Evolutionary conservation across 805 yeast genomes (phyloP).

Genomic region (Suhomyces pyralidae): DNA sequence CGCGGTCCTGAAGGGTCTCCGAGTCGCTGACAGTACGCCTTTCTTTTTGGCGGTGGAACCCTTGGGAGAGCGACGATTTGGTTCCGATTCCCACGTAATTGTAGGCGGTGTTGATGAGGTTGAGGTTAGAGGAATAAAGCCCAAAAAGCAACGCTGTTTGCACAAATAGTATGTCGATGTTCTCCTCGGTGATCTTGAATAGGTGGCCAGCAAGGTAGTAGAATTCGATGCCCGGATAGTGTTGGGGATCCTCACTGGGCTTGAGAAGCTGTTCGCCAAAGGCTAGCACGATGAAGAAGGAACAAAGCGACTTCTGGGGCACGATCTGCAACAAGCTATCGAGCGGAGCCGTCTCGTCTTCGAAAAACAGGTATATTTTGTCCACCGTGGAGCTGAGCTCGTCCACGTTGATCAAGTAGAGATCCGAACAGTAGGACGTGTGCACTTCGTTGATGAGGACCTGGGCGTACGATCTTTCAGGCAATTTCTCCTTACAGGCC

Average conservation of each 20-base stretch:
- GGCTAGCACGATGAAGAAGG: constrained; percentile 33
- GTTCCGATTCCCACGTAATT: constrained; percentile 40
- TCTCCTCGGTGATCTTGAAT: constrained; percentile 31
- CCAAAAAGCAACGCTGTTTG: constrained; percentile 35
- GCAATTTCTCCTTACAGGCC: constrained; percentile 21
- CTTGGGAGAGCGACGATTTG: constrained; percentile 35
- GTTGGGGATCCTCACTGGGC: constrained; percentile 3
- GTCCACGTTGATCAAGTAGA: constrained; percentile 29
- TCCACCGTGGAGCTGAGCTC: constrained; percentile 16
- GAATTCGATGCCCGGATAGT: constrained; percentile 32
- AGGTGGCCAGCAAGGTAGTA: constrained; percentile 31
- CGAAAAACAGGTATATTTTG: neutral
- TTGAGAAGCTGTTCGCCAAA: constrained; percentile 37
- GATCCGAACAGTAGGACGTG: constrained; percentile 32
- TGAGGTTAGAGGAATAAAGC: constrained; percentile 35
- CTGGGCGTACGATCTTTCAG: constrained; percentile 22
- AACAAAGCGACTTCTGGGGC: constrained; percentile 6
- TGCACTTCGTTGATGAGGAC: constrained; percentile 24
- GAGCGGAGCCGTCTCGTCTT: neutral
- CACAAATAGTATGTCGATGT: constrained; percentile 28
- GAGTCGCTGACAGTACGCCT: constrained; percentile 6
- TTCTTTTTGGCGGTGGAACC: constrained; percentile 32
- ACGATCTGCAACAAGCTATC: neutral
- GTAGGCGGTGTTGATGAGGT: constrained; percentile 36
- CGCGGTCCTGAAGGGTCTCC: constrained; percentile 3